Evolutionary conservation across 1,284 basidiomycete species (phyloP), one percentile per base, ranked within the genome.

Genomic region (Sphagnurus paluster): DNA sequence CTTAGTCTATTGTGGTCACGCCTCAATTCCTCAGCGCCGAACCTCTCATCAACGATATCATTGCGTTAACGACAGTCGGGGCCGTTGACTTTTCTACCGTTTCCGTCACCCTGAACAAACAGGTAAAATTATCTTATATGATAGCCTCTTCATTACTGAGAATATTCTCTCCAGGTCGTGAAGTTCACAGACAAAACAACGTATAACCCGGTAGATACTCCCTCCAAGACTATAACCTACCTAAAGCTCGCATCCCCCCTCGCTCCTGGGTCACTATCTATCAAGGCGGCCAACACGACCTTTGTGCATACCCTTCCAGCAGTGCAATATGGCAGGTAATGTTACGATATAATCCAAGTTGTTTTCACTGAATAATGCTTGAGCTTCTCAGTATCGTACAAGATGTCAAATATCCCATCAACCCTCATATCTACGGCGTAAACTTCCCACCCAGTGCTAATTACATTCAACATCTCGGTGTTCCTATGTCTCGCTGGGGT

Each of bases 21-120:
- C 76, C 76, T 2, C 50, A 71, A 46, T 71, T 78, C 56, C 61
- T 78, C 49, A 73, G 72, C 48, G 76, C 75, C 0, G 76, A 77
- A 49, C 76, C 76, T 1, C 52, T 78, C 7, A 66, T 64, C 2
- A 71, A 63, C 52, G 71, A 76, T 49, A 49, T 73, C 10, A 59
- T 78, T 41, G 74, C 74, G 5, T 64, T 77, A 10, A 77, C 75
- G 2, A 72, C 72, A 4, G 59, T 65, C 46, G 76, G 75, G 13
- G 65, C 53, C 2, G 74, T 76, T 17, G 65, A 77, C 55, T 56
- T 75, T 26, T 64, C 66, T 5, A 56, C 57, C 3, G 46, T 78
- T 3, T 56, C 50, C 5, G 69, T 75, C 16, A 58, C 53, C 2
- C 57, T 76, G 19, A 71, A 74, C 46, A 66, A 65, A n/a, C 58